A percentile compares a stretch with the other conserved stretches of the same genome.
Conservation (phyloP, 257 asterid genomes). For the Misopates orontium region DNA sequence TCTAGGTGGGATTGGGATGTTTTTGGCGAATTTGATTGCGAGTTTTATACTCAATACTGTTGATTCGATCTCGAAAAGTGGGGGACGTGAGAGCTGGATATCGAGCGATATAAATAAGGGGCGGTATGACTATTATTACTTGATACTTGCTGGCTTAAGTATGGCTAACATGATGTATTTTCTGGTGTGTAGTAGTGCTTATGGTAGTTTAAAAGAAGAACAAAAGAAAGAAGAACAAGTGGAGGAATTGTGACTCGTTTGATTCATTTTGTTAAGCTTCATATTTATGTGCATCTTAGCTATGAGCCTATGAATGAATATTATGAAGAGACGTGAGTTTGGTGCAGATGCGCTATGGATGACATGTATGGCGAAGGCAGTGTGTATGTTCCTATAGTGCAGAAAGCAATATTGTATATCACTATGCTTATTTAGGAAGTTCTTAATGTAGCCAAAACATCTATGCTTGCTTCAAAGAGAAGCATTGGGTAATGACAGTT, state of each 20-base stretch:
- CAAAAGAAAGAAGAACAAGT: conserved; percentile 17
- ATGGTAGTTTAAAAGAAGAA: conserved; percentile 47
- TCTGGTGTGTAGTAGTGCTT: conserved; percentile 47
- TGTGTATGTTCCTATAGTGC: too few relatives aligned
- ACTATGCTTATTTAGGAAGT: too few relatives aligned
- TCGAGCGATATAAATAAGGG: conserved; percentile 65
- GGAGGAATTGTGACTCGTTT: background rate
- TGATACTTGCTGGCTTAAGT: conserved; percentile 59
- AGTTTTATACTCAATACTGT: conserved; percentile 51
- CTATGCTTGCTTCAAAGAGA: too few relatives aligned
- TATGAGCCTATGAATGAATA: too few relatives aligned
- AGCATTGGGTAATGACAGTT: too few relatives aligned
- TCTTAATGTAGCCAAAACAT: too few relatives aligned
- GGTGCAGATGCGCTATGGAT: too few relatives aligned
- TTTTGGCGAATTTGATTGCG: conserved; percentile 48
- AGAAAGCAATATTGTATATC: too few relatives aligned
- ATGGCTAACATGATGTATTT: conserved; percentile 51
- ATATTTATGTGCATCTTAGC: too few relatives aligned
- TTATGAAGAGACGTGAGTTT: too few relatives aligned
- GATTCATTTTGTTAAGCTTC: too few relatives aligned
- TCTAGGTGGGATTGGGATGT: conserved; percentile 40
- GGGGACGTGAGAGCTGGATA: conserved; percentile 63
- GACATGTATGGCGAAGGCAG: too few relatives aligned
- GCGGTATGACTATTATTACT: conserved; percentile 62
- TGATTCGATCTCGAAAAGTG: conserved; percentile 36